Conservation (phyloP, 1,139 yeast genomes). For the Pichia sp. region DNA sequence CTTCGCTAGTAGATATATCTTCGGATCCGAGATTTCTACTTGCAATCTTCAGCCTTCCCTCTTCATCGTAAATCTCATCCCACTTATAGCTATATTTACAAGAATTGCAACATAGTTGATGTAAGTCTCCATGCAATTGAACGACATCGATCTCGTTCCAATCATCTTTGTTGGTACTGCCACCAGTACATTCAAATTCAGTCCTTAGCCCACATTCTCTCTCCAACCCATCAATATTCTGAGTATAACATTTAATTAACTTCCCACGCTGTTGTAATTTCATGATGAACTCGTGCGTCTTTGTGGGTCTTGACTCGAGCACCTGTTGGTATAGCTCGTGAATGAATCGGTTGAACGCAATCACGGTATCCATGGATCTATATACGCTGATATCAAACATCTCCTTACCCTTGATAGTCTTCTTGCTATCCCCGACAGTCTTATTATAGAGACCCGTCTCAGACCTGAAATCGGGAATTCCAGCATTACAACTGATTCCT, state of each 20-base stretch:
- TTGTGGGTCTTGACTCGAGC: slow-evolving; percentile 66
- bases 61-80: slow-evolving; percentile 70
- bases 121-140: slow-evolving; percentile 87
- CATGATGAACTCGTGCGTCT: slow-evolving; percentile 72
- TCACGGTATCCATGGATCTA: slow-evolving; percentile 54
- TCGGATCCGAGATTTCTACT: no score
- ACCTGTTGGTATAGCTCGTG: slow-evolving; percentile 57
- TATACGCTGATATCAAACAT: slow-evolving; percentile 81
- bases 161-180: no score
- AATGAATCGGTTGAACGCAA: slow-evolving; percentile 76
- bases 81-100: slow-evolving; percentile 59
- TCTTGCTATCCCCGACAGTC: slow-evolving; percentile 46
- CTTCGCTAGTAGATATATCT: no score
- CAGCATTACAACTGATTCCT: slow-evolving; percentile 93
- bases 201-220: slow-evolving; percentile 27
- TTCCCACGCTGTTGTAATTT: slow-evolving; percentile 58
- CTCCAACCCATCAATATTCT: slow-evolving; percentile 72
- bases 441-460: slow-evolving; percentile 74
- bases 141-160: slow-evolving; percentile 73
- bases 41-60: slow-evolving; percentile 55
- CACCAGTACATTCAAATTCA: slow-evolving; percentile 20
- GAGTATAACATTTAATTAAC: slow-evolving; percentile 77
- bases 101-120: slow-evolving; percentile 38
- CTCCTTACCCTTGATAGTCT: slow-evolving; percentile 69
- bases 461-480: slow-evolving; percentile 91